Conservation (phyloP, 2,329 filamentous ascomycete genomes). For the Thyridium curvatum region DNA sequence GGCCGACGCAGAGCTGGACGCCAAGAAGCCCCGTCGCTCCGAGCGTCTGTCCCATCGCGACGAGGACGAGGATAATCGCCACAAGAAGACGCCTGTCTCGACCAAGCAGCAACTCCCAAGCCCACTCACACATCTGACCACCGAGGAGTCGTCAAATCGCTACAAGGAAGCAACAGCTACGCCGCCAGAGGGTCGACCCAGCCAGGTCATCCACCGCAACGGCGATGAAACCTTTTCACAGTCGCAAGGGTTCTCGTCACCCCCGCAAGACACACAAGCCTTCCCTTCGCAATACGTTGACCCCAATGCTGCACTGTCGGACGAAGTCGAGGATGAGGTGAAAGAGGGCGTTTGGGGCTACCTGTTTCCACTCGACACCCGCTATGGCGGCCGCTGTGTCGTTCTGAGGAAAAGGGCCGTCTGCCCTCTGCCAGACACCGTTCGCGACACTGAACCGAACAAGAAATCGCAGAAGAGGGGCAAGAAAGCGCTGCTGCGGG, state of each 20-base stretch:
- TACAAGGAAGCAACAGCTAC: constrained; percentile 68
- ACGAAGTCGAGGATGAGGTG: constrained; percentile 79
- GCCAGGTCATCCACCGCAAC: constrained; percentile 45
- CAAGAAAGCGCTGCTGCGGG: constrained; percentile 42
- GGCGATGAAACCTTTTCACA: constrained; percentile 41
- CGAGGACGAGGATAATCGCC: constrained; percentile 19
- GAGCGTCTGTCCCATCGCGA: constrained; percentile 58
- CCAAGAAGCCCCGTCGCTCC: constrained; percentile 81
- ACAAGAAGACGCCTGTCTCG: constrained; percentile 52
- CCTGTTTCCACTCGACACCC: constrained; percentile 71
- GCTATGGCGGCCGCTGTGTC: constrained; percentile 57
- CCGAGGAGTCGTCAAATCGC: constrained; percentile 53
- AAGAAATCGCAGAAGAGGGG: constrained; percentile 31
- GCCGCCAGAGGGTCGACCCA: constrained; percentile 55
- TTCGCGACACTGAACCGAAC: constrained; percentile 28
- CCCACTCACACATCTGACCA: constrained; percentile 60
- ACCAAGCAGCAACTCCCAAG: constrained; percentile 70
- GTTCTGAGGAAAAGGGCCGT: constrained; percentile 69
- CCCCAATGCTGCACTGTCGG: constrained; percentile 63
- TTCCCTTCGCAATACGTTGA: constrained; percentile 73
- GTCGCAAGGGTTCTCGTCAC: constrained; percentile 37
- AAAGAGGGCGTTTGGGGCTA: constrained; percentile 94
- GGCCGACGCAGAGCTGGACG: constrained; percentile 53
- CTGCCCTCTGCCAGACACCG: constrained; percentile 55
- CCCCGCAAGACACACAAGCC: constrained; percentile 66